phyloP scores from a whole-genome alignment of 495 filamentous ascomycete species.

The Talaromyces nanjingensis region DNA sequence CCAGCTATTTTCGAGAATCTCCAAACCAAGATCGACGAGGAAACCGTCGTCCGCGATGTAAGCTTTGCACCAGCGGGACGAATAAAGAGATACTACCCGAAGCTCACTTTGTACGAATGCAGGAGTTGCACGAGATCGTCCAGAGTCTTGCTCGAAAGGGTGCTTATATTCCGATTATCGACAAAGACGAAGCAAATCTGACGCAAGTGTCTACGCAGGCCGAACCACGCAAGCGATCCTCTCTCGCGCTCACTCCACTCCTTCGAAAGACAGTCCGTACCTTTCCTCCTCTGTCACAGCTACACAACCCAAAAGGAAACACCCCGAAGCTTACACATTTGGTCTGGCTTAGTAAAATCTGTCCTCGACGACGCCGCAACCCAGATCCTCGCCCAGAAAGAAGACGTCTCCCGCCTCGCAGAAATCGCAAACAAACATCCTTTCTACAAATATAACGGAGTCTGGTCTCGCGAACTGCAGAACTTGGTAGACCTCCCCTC shows the following conservation, averaged over 20 bases:
- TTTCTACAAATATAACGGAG: constrained; percentile 90
- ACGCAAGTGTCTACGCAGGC: constrained; percentile 19
- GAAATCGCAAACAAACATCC: constrained; percentile 71
- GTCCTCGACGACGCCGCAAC: constrained; percentile 35
- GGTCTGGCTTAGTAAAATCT: constrained; percentile 27
- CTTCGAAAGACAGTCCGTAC: constrained; percentile 63
- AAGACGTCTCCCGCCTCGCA: constrained; percentile 48
- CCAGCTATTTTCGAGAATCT: constrained; percentile 80
- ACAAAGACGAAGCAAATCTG: not conserved
- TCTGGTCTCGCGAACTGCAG: constrained; percentile 82
- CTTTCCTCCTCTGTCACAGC: not conserved
- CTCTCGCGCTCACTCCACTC: constrained; percentile 84
- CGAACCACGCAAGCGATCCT: constrained; percentile 71
- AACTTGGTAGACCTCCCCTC: constrained; percentile 50
- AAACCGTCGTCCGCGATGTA: constrained; percentile 70
- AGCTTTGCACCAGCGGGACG: not conserved
- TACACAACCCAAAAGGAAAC: not conserved
- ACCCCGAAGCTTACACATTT: not conserved
- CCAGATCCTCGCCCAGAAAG: constrained; percentile 36
- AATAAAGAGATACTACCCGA: not conserved
- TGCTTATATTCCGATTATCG: constrained; percentile 16
- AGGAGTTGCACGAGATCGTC: constrained; percentile 74
- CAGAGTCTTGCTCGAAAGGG: constrained; percentile 69
- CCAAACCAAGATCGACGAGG: constrained; percentile 84
- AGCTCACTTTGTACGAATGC: not conserved